Evolutionary conservation across 2,329 filamentous ascomycete species (phyloP), one percentile per base, ranked within the genome.

Genomic region (Domatiomyces globalis): DNA sequence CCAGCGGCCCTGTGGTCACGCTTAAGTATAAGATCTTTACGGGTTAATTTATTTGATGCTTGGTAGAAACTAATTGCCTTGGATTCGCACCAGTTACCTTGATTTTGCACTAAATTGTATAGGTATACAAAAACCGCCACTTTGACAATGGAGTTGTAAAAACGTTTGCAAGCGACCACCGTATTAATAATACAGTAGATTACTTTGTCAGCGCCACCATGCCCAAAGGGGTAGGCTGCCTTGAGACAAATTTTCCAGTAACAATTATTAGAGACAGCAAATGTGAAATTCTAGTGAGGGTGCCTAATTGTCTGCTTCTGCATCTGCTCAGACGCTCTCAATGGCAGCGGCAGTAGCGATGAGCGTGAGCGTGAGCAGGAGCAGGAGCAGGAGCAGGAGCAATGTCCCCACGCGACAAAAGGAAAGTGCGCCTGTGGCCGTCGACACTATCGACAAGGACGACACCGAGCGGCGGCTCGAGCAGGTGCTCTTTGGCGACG

Each of bases 401-500:
- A 4, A 39, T 39, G 33, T 10, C 2, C 33, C 33, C 33, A 39
- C 33, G 15, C 33, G 33, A 10, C 9, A 10, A 39, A 39, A 39
- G 10, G 10, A 15, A 15, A 15, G 10, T 39, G 12, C 33, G 20
- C 45, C 22, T 4, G 3, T 8, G 7, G 27, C 3, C 27, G 5
- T 46, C 5, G 63, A 65, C 2, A 59, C 66, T 10, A 62, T 71
- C 50, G 82, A 85, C 48, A 92, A 90, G 65, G 87, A 94, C 64
- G 81, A 80, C 12, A 81, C 85, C 49, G 89, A 95, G 66, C 80
- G 84, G 63, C 87, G 90, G 65, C 79, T 95, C 27, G 90, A 95
- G 71, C 80, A 82, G 58, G 72, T 95, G 56, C 85, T 98, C 2
- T 85, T 98, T 56, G 92, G 92, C 51, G 85, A 94, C 68, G 81